Percentiles rank a stretch among this genome's conserved stretches.
Evolutionary conservation across 495 filamentous ascomycete genomes (phyloP).

Genomic region (Tetracladium setigerum): DNA sequence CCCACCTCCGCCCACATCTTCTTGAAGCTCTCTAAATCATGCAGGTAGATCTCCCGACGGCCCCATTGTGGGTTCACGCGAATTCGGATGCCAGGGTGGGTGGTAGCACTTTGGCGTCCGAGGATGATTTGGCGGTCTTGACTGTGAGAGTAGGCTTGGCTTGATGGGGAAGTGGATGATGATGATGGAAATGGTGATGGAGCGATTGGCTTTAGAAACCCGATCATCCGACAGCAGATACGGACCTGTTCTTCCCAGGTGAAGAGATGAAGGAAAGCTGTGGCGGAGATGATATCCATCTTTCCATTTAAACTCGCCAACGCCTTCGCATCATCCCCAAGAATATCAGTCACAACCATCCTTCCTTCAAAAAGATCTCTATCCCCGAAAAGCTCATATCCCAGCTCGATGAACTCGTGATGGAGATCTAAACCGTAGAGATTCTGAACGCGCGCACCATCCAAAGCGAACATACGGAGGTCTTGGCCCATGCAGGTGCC

Average conservation of each 20-base stretch:
- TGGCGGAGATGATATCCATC: slow-evolving; percentile 22
- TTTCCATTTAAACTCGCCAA: slow-evolving; percentile 13
- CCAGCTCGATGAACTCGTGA: slow-evolving; percentile 18
- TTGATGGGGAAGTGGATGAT: no score
- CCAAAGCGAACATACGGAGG: slow-evolving; percentile 24
- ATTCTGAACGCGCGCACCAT: slow-evolving; percentile 23
- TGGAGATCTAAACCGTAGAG: slow-evolving; percentile 25
- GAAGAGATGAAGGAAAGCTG: slow-evolving; percentile 30
- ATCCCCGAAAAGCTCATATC: slow-evolving; percentile 30
- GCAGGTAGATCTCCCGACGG: slow-evolving; percentile 3
- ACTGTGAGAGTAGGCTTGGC: background rate
- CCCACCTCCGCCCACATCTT: slow-evolving; percentile 17
- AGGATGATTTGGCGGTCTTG: background rate
- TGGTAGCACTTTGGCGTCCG: background rate
- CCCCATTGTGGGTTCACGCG: no score
- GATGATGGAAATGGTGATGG: no score
- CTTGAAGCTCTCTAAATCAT: slow-evolving; percentile 13
- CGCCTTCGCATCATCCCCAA: slow-evolving; percentile 3
- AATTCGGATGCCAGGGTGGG: no score
- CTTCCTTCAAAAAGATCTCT: slow-evolving; percentile 12
- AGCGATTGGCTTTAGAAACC: no score
- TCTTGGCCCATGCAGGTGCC: slow-evolving; percentile 33
- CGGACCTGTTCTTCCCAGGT: slow-evolving; percentile 23
- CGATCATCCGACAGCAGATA: background rate
- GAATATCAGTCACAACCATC: slow-evolving; percentile 15